Evolutionary conservation across 1,284 basidiomycete genomes (phyloP), one percentile per base, ranked within the genome.

Genomic region (Exsudoporus floridanus): DNA sequence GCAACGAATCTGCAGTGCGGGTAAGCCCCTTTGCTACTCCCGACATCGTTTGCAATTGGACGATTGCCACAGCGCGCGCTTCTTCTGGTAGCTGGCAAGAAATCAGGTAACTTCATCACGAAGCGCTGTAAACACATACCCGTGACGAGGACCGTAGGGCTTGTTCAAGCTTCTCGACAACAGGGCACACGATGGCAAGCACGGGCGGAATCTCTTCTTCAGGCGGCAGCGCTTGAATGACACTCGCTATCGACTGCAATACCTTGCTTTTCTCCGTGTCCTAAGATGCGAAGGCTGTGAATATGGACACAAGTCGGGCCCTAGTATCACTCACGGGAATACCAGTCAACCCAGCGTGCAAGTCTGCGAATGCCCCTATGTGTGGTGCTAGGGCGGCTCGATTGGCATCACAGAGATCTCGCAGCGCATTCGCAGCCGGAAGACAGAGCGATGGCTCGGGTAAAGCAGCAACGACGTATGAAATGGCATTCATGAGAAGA

Each of bases 221-320:
- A 0, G 90, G 84, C 0, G 88, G 84, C 46, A 96, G 68, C 0
- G 92, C 93, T 62, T 95, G 90, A 40, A 95, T 90, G 2, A 96
- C 91, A 55, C 90, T 94, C 2, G 91, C 85, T 52, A 96, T 94
- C 0, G 87, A 91, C 67, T 95, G 90, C 46, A 95, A 74, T 1
- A 95, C 90, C 70, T 94, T 95, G 57, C 84, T 82, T 70, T 90
- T 91, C 71, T 95, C 92, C 23, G 88, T 86, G 56, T 92, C 88
- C 86, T 92, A 36, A 31, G 41, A 12, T 25, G n/a, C 41, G 0
- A 31, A 30, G 21, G 30, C 48, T 46, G 18, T 47, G 40, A 28
- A 55, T 28, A 49, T 30, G 16, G 7, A 7, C 18, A 31, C 16
- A 36, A 25, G 30, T 2, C 10, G 10, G 28, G 46, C 8, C 7